Percentiles rank a stretch among this genome's conserved stretches.
These are phyloP conservation scores for Ophiostoma sp. DNA, from an alignment of 2,329 filamentous ascomycete species.

Conservation along the genomic window DNA sequence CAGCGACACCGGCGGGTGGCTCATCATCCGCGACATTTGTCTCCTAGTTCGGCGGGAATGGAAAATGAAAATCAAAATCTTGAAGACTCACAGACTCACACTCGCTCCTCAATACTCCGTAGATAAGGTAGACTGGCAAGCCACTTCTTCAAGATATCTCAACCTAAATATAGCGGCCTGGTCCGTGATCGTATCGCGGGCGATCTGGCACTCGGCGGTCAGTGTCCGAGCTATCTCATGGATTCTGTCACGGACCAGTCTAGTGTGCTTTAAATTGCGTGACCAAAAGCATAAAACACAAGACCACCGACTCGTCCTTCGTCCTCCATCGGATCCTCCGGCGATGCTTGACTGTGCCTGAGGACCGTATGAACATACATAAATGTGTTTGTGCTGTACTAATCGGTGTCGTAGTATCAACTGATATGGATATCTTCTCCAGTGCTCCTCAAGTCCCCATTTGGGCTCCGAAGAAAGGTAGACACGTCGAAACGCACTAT, in stretches of 20 bases:
- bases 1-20: slow-evolving; percentile 4
- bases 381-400: neutral
- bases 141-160: neutral
- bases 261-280: neutral
- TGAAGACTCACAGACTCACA: no score
- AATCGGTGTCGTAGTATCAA: neutral
- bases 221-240: neutral
- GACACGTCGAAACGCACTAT: neutral
- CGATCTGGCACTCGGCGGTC: slow-evolving; percentile 5
- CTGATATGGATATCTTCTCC: neutral
- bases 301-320: neutral
- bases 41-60: slow-evolving; percentile 3
- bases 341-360: neutral
- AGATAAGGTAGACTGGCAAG: neutral
- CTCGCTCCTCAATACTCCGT: neutral
- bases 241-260: no score
- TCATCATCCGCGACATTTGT: neutral
- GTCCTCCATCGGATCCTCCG: neutral
- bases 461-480: neutral
- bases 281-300: neutral
- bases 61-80: neutral
- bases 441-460: neutral
- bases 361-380: neutral
- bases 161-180: neutral
- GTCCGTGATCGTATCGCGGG: neutral